Evolutionary conservation across 2,329 filamentous ascomycete species (phyloP), one percentile per base, ranked within the genome.

Genomic region (Xylariaceae sp.): DNA sequence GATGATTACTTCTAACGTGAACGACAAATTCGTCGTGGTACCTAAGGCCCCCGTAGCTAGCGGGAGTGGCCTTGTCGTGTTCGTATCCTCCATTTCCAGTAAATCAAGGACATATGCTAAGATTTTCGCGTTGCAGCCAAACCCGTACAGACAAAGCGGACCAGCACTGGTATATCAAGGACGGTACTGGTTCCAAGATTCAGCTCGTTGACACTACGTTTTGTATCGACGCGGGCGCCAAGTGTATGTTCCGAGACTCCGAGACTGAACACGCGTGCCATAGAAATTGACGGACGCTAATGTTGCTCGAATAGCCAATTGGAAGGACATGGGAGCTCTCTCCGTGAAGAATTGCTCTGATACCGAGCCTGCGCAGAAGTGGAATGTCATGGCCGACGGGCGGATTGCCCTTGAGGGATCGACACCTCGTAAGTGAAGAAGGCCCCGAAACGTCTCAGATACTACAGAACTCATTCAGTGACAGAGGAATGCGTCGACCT

Each of bases 101-200:
- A 9, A 31, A 29, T 30, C 11, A 32, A 3, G 11, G 18, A 2
- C 15, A 18, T n/a, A 31, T 18, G 41, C 11, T 30, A 9, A 12
- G 19, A 34, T 30, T 9, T 29, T 3, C 12, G 11, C 4, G 12
- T 17, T 38, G 13, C 38, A 65, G 63, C 3, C 54, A 66, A 42
- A 64, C 61, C 2, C 55, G 41, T 19, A 54, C 44, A 33, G 50
- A 52, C 44, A 62, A 54, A 45, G 50, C 62, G 2, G 64, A 65
- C 44, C 66, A 69, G 49, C 64, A 67, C 42, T 69, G 66, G 66
- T 65, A 64, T 39, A 42, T 69, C 50, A 60, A 61, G 47, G 46
- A 49, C 17, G 62, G 61, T 42, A 47, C 45, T 8, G 28, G 46
- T 28, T 60, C 57, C 35, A 64, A 59, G 47, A 64, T 69, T 45